Conservation (phyloP, 345 rosid species). For the Dipteronia dyeriana region DNA sequence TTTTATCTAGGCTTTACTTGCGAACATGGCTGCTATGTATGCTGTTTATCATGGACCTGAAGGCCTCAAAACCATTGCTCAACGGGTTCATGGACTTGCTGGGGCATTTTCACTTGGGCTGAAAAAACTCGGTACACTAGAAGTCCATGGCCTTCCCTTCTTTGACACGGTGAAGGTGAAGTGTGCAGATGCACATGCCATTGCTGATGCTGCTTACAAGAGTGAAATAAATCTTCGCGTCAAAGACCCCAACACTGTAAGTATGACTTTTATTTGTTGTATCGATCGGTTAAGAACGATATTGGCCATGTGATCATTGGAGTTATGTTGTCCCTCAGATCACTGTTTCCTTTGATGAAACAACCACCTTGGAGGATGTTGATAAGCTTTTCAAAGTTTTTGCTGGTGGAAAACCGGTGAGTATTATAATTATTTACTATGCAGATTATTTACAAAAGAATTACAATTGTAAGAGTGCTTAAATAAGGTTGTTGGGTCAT, state of each 20-base stretch:
- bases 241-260: constrained; percentile 79
- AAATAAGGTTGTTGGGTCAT: too few relatives aligned
- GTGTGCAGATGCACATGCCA: constrained; percentile 76
- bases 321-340: constrained; percentile 50
- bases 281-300: background rate
- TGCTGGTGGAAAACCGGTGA: constrained; percentile 76
- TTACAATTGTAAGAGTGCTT: background rate
- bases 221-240: constrained; percentile 77
- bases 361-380: constrained; percentile 92
- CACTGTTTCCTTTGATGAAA: constrained; percentile 92
- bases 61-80: constrained; percentile 78
- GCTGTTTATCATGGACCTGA: constrained; percentile 98
- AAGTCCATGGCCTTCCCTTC: constrained; percentile 86
- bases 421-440: constrained; percentile 28
- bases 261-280: constrained; percentile 32
- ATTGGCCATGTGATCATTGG: constrained; percentile 16
- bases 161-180: constrained; percentile 95
- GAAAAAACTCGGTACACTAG: constrained; percentile 82
- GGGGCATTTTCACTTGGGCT: constrained; percentile 80
- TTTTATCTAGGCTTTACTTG: constrained; percentile 78
- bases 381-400: constrained; percentile 80
- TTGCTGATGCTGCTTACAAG: constrained; percentile 76
- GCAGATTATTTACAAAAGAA: constrained; percentile 16
- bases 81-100: constrained; percentile 96
- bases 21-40: constrained; percentile 98